Conservation (phyloP, 2,329 filamentous ascomycete genomes). For the Fusarium domesticum region DNA sequence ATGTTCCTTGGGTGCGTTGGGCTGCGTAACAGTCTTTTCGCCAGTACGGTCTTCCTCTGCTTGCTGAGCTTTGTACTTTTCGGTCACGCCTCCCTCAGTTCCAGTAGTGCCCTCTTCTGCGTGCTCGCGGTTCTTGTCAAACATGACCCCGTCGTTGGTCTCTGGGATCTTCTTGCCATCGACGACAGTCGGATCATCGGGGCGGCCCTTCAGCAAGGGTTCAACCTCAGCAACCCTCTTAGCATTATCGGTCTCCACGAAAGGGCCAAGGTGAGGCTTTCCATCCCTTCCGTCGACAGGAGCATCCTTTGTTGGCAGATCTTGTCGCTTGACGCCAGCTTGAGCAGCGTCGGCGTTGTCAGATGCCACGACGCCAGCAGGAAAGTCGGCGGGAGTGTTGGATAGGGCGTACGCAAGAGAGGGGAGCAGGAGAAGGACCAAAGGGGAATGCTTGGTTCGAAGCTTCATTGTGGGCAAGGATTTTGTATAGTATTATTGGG, state of each 20-base stretch:
- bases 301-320: slow-evolving; percentile 64
- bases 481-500: no score
- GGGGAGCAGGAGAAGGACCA: slow-evolving; percentile 60
- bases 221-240: slow-evolving; percentile 25
- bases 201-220: slow-evolving; percentile 48
- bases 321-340: slow-evolving; percentile 36
- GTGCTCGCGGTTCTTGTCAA: slow-evolving; percentile 71
- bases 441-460: slow-evolving; percentile 49
- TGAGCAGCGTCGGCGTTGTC: slow-evolving; percentile 27
- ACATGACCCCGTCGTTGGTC: slow-evolving; percentile 82
- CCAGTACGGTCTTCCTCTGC: slow-evolving; percentile 63
- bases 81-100: slow-evolving; percentile 83
- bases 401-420: slow-evolving; percentile 48
- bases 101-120: slow-evolving; percentile 86
- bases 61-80: slow-evolving; percentile 76
- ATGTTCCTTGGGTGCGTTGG: slow-evolving; percentile 80
- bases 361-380: slow-evolving; percentile 25
- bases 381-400: slow-evolving; percentile 24
- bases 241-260: slow-evolving; percentile 53
- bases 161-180: slow-evolving; percentile 62
- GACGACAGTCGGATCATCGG: slow-evolving; percentile 50
- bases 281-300: slow-evolving; percentile 92
- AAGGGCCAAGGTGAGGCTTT: slow-evolving; percentile 85
- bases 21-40: slow-evolving; percentile 68
- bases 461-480: slow-evolving; percentile 56